Evolutionary conservation across 2,329 filamentous ascomycete species (phyloP), one percentile per base, ranked within the genome.

Genomic region (Stemphylium beticola): DNA sequence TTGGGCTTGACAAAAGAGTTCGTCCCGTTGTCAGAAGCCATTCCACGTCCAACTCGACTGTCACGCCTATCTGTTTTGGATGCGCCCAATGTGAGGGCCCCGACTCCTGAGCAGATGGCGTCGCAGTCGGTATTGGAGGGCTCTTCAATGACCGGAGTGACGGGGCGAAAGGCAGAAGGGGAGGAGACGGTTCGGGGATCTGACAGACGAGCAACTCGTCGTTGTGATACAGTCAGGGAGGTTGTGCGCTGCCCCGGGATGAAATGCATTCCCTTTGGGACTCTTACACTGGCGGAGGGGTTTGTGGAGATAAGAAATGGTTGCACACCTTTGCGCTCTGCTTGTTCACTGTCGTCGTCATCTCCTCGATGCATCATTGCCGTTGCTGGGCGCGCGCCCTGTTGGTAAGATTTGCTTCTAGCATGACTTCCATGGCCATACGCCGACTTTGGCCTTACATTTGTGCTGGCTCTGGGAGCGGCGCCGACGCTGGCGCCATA

Each of bases 401-500:
- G 72, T 72, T 60, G 71, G 66, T 64, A 82, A 76, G 52, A 78
- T 69, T 66, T 80, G 82, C 49, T 80, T 76, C 38, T 81, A 74
- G 57, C 82, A 81, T 59, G 71, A 17, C 56, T 50, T 39, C 33
- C 41, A 22, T 61, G 57, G 24, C 63, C 69, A 49, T 71, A 84
- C 76, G 32, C 85, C 78, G 6, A 83, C 80, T 57, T 79, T 49
- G 84, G 82, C 26, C 71, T 79, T 38, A 41, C 29, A 75, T 55
- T 76, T 65, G 77, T 74, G 18, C 38, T 53, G 12, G 83, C 78
- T 60, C 85, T 82, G 15, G 73, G 63, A 12, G 79, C 80, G 11
- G 82, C 79, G 1, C 86, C 85, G 24, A 86, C 72, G 64, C 69
- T 72, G 57, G 80, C 83, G 12, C 83, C 80, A 58, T 87, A 86